Conservation (phyloP, 2,329 filamentous ascomycete genomes). For the Fusarium lateritium region DNA sequence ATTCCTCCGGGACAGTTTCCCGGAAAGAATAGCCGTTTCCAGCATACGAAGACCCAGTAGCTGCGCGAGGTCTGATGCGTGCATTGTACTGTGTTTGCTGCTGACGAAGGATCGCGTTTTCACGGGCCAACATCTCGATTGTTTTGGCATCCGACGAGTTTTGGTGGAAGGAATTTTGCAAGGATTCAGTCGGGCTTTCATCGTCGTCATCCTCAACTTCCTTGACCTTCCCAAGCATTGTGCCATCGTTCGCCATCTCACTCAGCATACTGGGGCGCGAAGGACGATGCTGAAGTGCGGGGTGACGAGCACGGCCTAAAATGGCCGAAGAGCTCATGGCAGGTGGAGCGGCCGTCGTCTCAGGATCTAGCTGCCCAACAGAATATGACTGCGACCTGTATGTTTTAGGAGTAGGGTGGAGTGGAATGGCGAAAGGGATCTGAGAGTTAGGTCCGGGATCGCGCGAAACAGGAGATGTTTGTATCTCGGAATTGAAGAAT, state of each 20-base stretch:
- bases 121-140: slow-evolving; percentile 73
- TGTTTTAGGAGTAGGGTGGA: slow-evolving; percentile 92
- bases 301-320: slow-evolving; percentile 70
- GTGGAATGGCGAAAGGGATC: slow-evolving; percentile 88
- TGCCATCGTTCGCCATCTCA: slow-evolving; percentile 76
- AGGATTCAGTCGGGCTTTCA: slow-evolving; percentile 66
- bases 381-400: slow-evolving; percentile 98
- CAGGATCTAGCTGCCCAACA: slow-evolving; percentile 87
- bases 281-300: slow-evolving; percentile 83
- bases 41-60: slow-evolving; percentile 68
- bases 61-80: slow-evolving; percentile 70
- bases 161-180: slow-evolving; percentile 66
- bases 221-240: slow-evolving; percentile 76
- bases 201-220: slow-evolving; percentile 79
- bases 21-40: slow-evolving; percentile 72
- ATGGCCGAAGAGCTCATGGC: slow-evolving; percentile 64
- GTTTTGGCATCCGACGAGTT: slow-evolving; percentile 69
- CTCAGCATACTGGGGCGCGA: slow-evolving; percentile 84
- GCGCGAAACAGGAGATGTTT: slow-evolving; percentile 66
- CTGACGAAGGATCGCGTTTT: slow-evolving; percentile 74
- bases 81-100: slow-evolving; percentile 69
- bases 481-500: slow-evolving; percentile 67
- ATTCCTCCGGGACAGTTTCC: slow-evolving; percentile 74
- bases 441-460: slow-evolving; percentile 72
- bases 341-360: slow-evolving; percentile 60